phyloP scores from a whole-genome alignment of 495 filamentous ascomycete species.

The Penicillium coffeae region DNA sequence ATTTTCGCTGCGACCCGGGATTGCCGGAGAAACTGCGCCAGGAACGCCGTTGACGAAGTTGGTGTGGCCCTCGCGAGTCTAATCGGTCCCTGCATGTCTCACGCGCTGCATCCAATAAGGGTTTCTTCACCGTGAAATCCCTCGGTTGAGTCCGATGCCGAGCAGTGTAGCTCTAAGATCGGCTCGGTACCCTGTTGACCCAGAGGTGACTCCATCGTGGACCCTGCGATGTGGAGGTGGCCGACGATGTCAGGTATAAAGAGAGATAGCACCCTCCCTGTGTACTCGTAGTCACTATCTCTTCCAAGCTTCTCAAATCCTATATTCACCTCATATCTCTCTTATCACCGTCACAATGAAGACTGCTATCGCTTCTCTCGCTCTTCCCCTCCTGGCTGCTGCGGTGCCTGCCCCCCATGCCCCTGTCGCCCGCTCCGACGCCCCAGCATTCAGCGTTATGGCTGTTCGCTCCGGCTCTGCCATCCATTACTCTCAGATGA shows the following conservation, averaged over 20 bases:
- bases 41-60: neutral
- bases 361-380: slow-evolving; percentile 22
- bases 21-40: too few species aligned
- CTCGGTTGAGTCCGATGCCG: neutral
- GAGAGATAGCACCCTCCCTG: neutral
- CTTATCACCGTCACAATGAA: slow-evolving; percentile 11
- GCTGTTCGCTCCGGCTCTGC: slow-evolving; percentile 38
- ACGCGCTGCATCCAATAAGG: neutral
- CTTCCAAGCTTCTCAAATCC: too few species aligned
- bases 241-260: neutral
- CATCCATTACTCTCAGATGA: slow-evolving; percentile 39
- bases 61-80: neutral
- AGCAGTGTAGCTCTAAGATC: neutral
- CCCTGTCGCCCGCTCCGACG: slow-evolving; percentile 9
- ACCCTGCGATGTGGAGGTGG: neutral
- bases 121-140: neutral
- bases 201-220: neutral
- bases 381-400: slow-evolving; percentile 28
- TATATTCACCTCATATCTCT: neutral
- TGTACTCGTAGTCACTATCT: too few species aligned
- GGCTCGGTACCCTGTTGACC: neutral
- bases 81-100: neutral
- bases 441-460: slow-evolving; percentile 31
- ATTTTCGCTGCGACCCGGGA: neutral
- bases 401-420: slow-evolving; percentile 19